Conservation (phyloP, 2,329 filamentous ascomycete species). For the Aspergillus amoenus region DNA sequence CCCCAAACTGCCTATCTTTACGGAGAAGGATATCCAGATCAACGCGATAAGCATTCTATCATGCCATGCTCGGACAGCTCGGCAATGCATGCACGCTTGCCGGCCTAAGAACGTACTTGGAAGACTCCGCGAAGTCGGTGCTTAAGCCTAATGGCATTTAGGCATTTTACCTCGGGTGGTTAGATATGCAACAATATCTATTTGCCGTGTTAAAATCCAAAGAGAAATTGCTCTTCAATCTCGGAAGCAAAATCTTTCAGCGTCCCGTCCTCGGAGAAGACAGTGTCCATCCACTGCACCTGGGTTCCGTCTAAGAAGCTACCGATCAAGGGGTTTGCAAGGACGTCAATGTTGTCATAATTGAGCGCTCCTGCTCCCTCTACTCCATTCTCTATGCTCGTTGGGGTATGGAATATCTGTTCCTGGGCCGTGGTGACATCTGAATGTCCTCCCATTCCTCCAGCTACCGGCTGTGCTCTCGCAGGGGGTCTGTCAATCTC, state of each 20-base stretch:
- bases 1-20: not conserved
- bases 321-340: conserved; percentile 8
- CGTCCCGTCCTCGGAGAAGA: conserved; percentile 6
- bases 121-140: too few relatives aligned
- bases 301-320: conserved; percentile 9
- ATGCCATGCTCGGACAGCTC: not conserved
- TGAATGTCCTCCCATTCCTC: not conserved
- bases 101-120: not conserved
- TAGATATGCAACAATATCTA: not conserved
- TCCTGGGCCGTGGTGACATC: not conserved
- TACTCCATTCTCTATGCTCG: not conserved
- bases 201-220: not conserved
- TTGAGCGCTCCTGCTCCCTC: not conserved
- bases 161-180: too few relatives aligned
- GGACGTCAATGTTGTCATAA: conserved; percentile 1
- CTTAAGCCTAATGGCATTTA: too few relatives aligned
- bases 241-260: conserved; percentile 7
- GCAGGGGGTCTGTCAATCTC: not conserved
- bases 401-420: conserved; percentile 2
- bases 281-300: conserved; percentile 8
- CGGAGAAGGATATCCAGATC: not conserved
- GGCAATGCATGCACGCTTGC: not conserved
- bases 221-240: conserved; percentile 8
- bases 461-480: not conserved
- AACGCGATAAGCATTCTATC: not conserved